These are phyloP conservation scores for Leccinum rimulosum DNA, from an alignment of 768 basidiomycete species.

Conservation along the genomic window DNA sequence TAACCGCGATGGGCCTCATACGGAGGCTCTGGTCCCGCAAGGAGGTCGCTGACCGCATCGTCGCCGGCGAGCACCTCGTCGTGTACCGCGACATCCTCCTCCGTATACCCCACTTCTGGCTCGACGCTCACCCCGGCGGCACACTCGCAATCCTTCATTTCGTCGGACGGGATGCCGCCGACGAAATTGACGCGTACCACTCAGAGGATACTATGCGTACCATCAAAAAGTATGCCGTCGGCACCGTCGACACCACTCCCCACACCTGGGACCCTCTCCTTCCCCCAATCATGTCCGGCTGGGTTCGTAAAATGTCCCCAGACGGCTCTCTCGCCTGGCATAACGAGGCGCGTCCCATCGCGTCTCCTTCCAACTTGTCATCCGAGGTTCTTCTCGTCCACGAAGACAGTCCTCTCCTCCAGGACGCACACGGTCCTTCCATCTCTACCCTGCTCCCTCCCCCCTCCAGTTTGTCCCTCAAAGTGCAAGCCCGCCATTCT, in stretches of 20 bases:
- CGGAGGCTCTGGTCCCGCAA: slow-evolving; percentile 43
- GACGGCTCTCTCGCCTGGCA: slow-evolving; percentile 52
- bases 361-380: slow-evolving; percentile 32
- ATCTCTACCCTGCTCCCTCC: slow-evolving; percentile 47
- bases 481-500: slow-evolving; percentile 64
- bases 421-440: slow-evolving; percentile 38
- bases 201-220: slow-evolving; percentile 37
- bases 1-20: slow-evolving; percentile 30
- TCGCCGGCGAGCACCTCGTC: slow-evolving; percentile 73
- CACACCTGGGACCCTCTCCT: slow-evolving; percentile 70
- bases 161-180: slow-evolving; percentile 90
- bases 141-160: slow-evolving; percentile 88
- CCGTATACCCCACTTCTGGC: slow-evolving; percentile 70
- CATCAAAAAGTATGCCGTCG: slow-evolving; percentile 57
- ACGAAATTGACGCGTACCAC: slow-evolving; percentile 95
- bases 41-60: slow-evolving; percentile 65
- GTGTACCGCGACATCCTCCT: slow-evolving; percentile 65
- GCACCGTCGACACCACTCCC: slow-evolving; percentile 55
- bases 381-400: slow-evolving; percentile 66
- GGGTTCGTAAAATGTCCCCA: slow-evolving; percentile 58
- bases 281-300: slow-evolving; percentile 84
- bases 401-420: slow-evolving; percentile 30
- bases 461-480: slow-evolving; percentile 51
- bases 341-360: slow-evolving; percentile 54
- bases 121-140: slow-evolving; percentile 88